Base-by-base conservation (phyloP, 805 yeast genomes). In the Metschnikowia colocasiae region DNA sequence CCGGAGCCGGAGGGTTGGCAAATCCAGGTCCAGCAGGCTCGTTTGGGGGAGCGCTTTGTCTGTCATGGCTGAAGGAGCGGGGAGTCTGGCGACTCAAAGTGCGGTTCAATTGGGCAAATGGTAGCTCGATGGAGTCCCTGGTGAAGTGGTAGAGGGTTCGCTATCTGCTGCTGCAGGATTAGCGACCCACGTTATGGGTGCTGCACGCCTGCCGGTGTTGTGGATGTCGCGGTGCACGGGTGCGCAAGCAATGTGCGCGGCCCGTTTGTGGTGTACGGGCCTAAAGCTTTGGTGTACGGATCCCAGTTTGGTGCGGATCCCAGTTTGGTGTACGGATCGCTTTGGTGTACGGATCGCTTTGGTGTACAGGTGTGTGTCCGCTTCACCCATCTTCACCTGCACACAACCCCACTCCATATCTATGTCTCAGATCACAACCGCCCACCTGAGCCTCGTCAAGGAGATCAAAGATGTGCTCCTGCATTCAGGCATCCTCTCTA, bases 391-490 rank as follows among this genome's bases (percentile, higher is more conserved):
- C 37, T 10, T 16, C 39, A n/a, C 40, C 40, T 36, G 40, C 40
- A 36, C 40, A 36, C 40, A 36, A 6, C 39, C 5, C 9, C 23
- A 6, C 37, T n/a, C 5, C n/a, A 19, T 29, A 22, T 5, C 3
- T 36, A 50, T 50, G 53, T 29, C 51, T 20, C 30, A 30, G 16
- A 43, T 53, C 23, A 31, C 27, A 3, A 53, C 52, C 4, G 23
- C 20, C 8, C 44, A 53, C 23, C 29, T 46, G 18, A 45, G 37
- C 19, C 41, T 53, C 25, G 46, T 53, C 23, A 53, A 53, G 41
- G 8, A 35, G 2, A 19, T 53, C n/a, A 53, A 53, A 25, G 46
- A 47, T 10, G 8, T 16, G 1, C 49, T 53, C 13, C 50, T 49
- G 23, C 29, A 6, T 6, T 20, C 48, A 18, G 36, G 41, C 10